A percentile compares a stretch with the other conserved stretches of the same genome.
phyloP scores from a whole-genome alignment of 2,329 filamentous ascomycete species.

The Cladophialophora carrionii region DNA sequence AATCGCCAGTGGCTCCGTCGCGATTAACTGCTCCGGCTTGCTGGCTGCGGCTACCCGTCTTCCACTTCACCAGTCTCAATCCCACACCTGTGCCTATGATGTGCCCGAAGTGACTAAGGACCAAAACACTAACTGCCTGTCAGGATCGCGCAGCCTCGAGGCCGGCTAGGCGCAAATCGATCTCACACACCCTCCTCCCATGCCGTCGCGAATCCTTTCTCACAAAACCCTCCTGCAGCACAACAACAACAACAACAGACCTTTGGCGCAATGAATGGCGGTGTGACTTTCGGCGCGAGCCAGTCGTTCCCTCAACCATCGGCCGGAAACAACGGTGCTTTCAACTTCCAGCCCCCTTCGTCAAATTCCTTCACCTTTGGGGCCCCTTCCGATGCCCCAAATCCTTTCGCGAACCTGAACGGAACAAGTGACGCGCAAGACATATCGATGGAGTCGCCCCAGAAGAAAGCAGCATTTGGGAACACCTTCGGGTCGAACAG shows the following conservation, averaged over 20 bases:
- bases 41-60: constrained; percentile 8
- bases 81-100: not conserved
- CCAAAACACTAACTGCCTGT: constrained; percentile 14
- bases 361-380: constrained; percentile 36
- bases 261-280: constrained; percentile 26
- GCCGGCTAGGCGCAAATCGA: constrained; percentile 28
- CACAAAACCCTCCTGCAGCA: constrained; percentile 18
- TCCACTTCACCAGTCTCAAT: not conserved
- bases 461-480: constrained; percentile 32
- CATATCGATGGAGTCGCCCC: constrained; percentile 36
- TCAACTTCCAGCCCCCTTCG: constrained; percentile 34
- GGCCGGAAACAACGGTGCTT: constrained; percentile 23
- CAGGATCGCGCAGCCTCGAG: constrained; percentile 33
- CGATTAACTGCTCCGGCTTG: constrained; percentile 2
- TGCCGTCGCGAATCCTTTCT: constrained; percentile 21
- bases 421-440: constrained; percentile 28
- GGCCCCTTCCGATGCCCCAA: constrained; percentile 25
- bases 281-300: constrained; percentile 27
- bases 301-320: constrained; percentile 28
- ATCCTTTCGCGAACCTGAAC: constrained; percentile 36
- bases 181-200: constrained; percentile 22
- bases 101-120: not conserved
- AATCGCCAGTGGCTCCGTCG: constrained; percentile 10
- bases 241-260: constrained; percentile 25
- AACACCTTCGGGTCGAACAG: constrained; percentile 26